These are phyloP conservation scores for Meredithiella fracta DNA, from an alignment of 2,329 filamentous ascomycete genomes.

Conservation along the genomic window DNA sequence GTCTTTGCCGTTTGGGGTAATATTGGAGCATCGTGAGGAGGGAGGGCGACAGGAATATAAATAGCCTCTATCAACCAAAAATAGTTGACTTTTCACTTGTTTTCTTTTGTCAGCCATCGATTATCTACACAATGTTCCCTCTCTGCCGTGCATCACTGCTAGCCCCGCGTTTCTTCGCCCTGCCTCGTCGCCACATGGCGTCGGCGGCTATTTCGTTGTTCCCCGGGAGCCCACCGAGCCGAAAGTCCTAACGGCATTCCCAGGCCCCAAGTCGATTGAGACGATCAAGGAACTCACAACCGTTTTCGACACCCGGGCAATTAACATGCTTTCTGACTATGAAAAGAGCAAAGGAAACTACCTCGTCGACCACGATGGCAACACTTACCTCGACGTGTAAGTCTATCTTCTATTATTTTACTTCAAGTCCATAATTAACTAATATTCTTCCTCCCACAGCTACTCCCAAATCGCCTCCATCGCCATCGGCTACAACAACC, in stretches of 20 bases:
- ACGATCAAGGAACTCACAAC: conserved; percentile 53
- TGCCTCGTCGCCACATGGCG: conserved; percentile 14
- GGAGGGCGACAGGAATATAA: no score
- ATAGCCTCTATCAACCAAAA: no score
- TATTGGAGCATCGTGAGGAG: no score
- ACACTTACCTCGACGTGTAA: conserved; percentile 56
- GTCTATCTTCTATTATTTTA: conserved; percentile 17
- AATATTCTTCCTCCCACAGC: conserved; percentile 20
- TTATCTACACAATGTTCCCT: no score
- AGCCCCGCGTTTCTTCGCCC: conserved; percentile 15
- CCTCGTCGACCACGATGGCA: conserved; percentile 55
- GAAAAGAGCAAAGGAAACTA: conserved; percentile 66
- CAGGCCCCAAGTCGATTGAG: conserved; percentile 58
- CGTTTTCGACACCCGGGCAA: conserved; percentile 70
- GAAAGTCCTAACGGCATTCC: conserved; percentile 44
- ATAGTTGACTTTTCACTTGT: no score
- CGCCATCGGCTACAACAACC: conserved; percentile 69
- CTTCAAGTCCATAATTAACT: not conserved
- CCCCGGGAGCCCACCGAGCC: conserved; percentile 35
- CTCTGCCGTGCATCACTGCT: conserved; percentile 13
- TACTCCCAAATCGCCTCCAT: conserved; percentile 76
- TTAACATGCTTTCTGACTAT: conserved; percentile 73
- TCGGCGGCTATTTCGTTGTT: conserved; percentile 22
- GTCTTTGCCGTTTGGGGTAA: no score
- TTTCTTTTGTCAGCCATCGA: no score